Conservation (phyloP, 495 filamentous ascomycete species). For the Annulohypoxylon moriforme region DNA sequence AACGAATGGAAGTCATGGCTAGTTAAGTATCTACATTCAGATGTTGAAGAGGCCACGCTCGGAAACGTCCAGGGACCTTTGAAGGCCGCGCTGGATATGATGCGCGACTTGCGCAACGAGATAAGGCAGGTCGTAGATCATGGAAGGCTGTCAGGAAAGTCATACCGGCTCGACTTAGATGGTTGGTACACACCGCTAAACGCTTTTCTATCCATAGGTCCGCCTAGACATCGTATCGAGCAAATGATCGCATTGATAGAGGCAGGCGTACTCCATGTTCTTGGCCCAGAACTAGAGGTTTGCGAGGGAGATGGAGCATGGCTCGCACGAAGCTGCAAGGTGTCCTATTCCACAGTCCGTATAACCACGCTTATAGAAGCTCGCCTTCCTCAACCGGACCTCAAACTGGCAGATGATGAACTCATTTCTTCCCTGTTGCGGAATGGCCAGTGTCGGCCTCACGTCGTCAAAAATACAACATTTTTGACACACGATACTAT, state of each 20-base stretch:
- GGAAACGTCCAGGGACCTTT: neutral
- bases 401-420: neutral
- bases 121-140: neutral
- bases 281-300: neutral
- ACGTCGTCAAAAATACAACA: neutral
- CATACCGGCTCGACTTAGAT: neutral
- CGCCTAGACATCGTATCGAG: neutral
- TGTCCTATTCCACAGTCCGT: neutral
- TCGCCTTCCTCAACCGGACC: neutral
- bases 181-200: slow-evolving; percentile 1
- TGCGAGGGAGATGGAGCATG: neutral
- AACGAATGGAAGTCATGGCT: neutral
- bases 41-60: neutral
- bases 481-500: too few species aligned
- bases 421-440: neutral
- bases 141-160: neutral
- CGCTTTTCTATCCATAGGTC: neutral
- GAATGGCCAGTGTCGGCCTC: neutral
- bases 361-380: neutral
- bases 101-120: neutral
- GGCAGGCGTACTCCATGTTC: neutral
- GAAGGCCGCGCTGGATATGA: neutral
- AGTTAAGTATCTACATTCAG: neutral
- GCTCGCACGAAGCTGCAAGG: neutral
- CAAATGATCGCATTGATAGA: slow-evolving; percentile 7